phyloP scores from a whole-genome alignment of 2,329 filamentous ascomycete species.

The Cryphonectria nitschkei region DNA sequence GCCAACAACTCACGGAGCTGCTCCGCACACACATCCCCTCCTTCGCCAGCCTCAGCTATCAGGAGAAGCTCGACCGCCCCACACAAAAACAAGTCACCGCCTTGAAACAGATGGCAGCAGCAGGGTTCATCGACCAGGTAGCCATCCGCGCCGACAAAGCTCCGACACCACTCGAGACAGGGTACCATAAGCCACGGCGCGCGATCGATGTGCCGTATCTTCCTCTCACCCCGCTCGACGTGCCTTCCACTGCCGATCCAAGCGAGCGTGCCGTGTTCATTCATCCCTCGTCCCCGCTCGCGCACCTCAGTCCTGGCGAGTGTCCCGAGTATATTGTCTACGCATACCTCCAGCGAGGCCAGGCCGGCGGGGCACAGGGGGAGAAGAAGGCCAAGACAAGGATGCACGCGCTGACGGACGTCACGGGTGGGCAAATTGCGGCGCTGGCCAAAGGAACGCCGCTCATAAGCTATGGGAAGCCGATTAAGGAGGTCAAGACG shows the following conservation, averaged over 20 bases:
- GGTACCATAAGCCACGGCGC: constrained; percentile 71
- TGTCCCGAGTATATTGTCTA: constrained; percentile 90
- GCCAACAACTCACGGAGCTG: constrained; percentile 80
- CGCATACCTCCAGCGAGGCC: constrained; percentile 76
- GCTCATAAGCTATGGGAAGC: constrained; percentile 83
- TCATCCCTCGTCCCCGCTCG: constrained; percentile 82
- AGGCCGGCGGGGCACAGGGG: constrained; percentile 52
- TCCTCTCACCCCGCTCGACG: constrained; percentile 73
- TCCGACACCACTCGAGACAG: constrained; percentile 68
- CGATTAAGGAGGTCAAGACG: constrained; percentile 76
- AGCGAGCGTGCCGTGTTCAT: constrained; percentile 77
- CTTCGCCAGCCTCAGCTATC: constrained; percentile 60
- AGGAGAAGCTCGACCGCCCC: constrained; percentile 61
- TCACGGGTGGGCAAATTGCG: constrained; percentile 75
- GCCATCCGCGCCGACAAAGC: constrained; percentile 90
- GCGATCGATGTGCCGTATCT: constrained; percentile 92
- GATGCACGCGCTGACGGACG: constrained; percentile 84
- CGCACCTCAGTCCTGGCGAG: constrained; percentile 69
- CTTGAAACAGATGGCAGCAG: constrained; percentile 87
- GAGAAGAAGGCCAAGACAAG: constrained; percentile 72
- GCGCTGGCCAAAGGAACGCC: constrained; percentile 83
- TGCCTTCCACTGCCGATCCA: constrained; percentile 42
- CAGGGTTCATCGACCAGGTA: constrained; percentile 92
- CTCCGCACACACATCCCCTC: constrained; percentile 73
- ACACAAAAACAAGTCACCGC: constrained; percentile 73